Evolutionary conservation across 2,329 filamentous ascomycete genomes (phyloP), one percentile per base, ranked within the genome.

Genomic region (Cadophora sp.): DNA sequence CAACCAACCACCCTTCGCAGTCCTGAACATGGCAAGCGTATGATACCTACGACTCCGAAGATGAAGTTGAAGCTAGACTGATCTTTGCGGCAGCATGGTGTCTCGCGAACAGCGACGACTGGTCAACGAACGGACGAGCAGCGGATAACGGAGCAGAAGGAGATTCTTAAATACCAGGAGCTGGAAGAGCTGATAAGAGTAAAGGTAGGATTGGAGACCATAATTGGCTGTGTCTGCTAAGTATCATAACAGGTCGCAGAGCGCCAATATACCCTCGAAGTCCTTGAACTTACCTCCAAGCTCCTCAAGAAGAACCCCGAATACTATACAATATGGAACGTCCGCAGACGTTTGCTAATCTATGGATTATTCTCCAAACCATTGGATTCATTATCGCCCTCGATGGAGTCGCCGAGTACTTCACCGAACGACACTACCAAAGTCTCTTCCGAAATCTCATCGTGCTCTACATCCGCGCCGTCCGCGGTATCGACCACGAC

Each of bases 251-350:
- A 78, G 76, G 68, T 75, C 45, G 72, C 73, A 64, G 73, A 76
- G 59, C 74, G 67, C n/a, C 72, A 77, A 68, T 77, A 78, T 60
- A 78, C 76, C 8, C 73, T 81, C 64, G 83, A 87, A 65, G 85
- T 88, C 48, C 87, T 94, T 73, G 81, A 86, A 70, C 85, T 91
- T 64, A 91, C 90, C 41, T 89, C 90, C n/a, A 88, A 87, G 72
- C 85, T 96, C 53, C 84, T 95, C 63, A 85, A 85, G 56, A 85
- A 90, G 74, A 96, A 96, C 78, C 93, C 93, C 30, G 93, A 96
- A 79, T 94, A 94, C 83, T 96, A 96, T 81, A 95, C 93, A 65
- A 86, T 93, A 85, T 96, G 93, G 93, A 96, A 96, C 84, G 87
- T 90, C 81, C 90, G 96, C 77, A 90, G 96, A 74, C 86, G 86